phyloP scores from a whole-genome alignment of 495 filamentous ascomycete species.

The Aspergillus nidulans region DNA sequence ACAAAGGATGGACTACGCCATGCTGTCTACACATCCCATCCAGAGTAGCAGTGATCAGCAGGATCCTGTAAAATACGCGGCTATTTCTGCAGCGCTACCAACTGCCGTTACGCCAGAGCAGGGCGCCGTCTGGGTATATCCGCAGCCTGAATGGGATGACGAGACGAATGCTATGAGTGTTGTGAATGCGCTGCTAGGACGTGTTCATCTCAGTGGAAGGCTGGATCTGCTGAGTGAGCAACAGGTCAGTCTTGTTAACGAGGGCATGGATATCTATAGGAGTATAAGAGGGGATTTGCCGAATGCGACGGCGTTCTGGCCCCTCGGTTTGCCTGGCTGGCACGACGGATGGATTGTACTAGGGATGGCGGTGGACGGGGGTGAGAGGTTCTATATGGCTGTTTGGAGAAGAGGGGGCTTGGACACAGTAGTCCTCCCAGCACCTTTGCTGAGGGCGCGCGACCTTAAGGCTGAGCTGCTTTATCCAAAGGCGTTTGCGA shows the following conservation, averaged over 20 bases:
- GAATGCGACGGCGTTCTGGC: constrained; percentile 14
- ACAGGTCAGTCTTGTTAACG: constrained; percentile 13
- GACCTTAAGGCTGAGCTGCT: background rate
- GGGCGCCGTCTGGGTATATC: constrained; percentile 23
- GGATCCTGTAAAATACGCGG: constrained; percentile 18
- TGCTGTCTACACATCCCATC: constrained; percentile 16
- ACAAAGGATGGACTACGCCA: constrained; percentile 22
- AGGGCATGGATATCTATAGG: constrained; percentile 21
- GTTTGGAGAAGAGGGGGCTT: constrained; percentile 17
- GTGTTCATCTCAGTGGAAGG: constrained; percentile 22
- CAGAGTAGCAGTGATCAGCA: constrained; percentile 24
- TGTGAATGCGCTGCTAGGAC: constrained; percentile 20
- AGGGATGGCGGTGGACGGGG: constrained; percentile 4
- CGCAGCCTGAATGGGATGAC: constrained; percentile 20
- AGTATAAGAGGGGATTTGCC: constrained; percentile 9
- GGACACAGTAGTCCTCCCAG: constrained; percentile 3
- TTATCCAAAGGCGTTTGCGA: constrained; percentile 7
- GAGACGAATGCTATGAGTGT: constrained; percentile 22
- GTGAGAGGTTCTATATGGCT: constrained; percentile 12
- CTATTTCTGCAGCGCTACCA: constrained; percentile 19
- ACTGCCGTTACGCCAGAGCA: constrained; percentile 25
- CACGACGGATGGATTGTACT: constrained; percentile 18
- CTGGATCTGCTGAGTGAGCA: constrained; percentile 11
- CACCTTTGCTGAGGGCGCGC: background rate
- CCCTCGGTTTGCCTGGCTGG: constrained; percentile 17